Base-by-base conservation (phyloP, 495 filamentous ascomycete genomes). In the Xylaria castorea region DNA sequence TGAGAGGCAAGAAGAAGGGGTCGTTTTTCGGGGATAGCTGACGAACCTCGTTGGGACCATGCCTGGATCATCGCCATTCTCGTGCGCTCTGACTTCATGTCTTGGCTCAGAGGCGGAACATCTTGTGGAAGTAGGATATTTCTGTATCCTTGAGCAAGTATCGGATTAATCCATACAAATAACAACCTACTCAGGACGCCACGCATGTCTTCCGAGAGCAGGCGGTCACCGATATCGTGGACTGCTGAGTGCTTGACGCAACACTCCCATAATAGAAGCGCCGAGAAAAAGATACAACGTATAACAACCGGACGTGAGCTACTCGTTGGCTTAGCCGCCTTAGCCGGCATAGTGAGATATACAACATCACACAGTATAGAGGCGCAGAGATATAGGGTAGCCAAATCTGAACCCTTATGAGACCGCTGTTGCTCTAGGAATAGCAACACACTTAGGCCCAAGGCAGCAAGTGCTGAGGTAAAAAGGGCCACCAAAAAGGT, bases 111-210 rank as follows among this genome's bases (percentile, higher is more conserved):
- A 0, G 73, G 72, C 50, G 82, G 85, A 2, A 91, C 73, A 66
- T 88, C 85, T 25, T 85, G 78, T 7, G 83, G 73, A 3, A 78
- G 65, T 0, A 92, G 78, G 18, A 83, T 65, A 14, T 77, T 83
- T 2, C 61, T 78, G 71, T 86, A 87, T 0, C 89, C 89, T 38
- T 75, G 70, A n/a, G 71, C 75, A 61, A 93, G 87, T 34, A 92
- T 72, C 1, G 83, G 81, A 71, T 89, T 89, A 61, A 92, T 81
- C 91, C 91, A 93, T 79, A 78, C 87, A 74, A 92, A 91, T 14
- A 92, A 81, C 0, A 77, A 76, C 65, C 80, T 79, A 38, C 75
- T 67, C 3, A 85, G 62, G 7, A 81, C 74, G 58, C 83, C 85
- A 53, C 83, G 85, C 22, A 84, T 81, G 11, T 90, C 86, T 61